Base-by-base conservation (phyloP, 148 eudicot genomes). In the Agrostemma githago region DNA sequence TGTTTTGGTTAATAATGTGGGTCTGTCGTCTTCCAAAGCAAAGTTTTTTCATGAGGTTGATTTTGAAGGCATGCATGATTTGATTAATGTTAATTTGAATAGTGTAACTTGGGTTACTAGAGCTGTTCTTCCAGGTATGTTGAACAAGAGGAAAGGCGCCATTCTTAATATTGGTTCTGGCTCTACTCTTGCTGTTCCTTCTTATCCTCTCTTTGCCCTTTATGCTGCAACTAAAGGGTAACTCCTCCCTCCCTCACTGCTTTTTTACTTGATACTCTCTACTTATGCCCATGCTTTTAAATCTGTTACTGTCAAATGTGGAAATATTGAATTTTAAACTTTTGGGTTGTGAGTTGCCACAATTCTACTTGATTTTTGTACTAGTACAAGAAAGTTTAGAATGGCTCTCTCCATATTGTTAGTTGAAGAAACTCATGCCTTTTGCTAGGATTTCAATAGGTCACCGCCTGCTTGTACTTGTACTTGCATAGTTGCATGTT, bases 141-240 rank as follows among this genome's bases (percentile, higher is more conserved):
- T 89, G 72, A 51, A 82, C 74, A 89, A 88, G 71, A 88, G 79
- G 69, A 92, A 70, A 51, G 97, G 97, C 38, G 88, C 88, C 0
- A 87, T 92, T 76, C 88, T 89, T 43, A 88, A 86, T 81, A 26
- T 26, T 26, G 34, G 34, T 26, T 26, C 34, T 26, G 34, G 34
- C 34, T 26, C 34, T 26, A 26, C 78, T 87, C 62, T 77, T 72
- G 95, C 73, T 26, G 78, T 89, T 8, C 90, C 97, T 72, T 86
- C 95, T 40, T 88, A 89, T 78, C 97, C 97, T 66, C 87, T 92
- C 46, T 86, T 74, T 19, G 61, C 97, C 14, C 69, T 84, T 42
- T 92, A 92, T 78, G 95, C 89, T n/a, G 88, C 97, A 73, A 79
- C 92, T 1, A 92, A 92, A 82, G 90, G 88, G 97, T 92, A 82